phyloP scores from a whole-genome alignment of 2,329 filamentous ascomycete genomes.

The Ascocoryne sarcoides region DNA sequence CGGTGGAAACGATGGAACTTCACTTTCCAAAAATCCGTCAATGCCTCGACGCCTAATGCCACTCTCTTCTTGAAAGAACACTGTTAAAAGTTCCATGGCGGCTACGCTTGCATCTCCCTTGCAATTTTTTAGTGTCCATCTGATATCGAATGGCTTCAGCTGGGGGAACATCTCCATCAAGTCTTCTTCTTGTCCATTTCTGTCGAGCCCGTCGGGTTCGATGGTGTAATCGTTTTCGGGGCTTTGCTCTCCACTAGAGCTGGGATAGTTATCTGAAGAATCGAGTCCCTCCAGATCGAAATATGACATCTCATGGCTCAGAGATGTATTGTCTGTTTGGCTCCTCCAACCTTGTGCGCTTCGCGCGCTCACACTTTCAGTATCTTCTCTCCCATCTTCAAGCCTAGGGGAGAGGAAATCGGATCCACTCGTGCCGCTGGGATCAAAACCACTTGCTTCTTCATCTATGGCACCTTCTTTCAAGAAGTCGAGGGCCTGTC shows the following conservation, averaged over 20 bases:
- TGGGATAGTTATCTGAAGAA: slow-evolving; percentile 26
- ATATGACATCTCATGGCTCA: slow-evolving; percentile 18
- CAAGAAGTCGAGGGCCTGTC: slow-evolving; percentile 53
- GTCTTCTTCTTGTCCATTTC: slow-evolving; percentile 52
- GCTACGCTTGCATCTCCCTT: slow-evolving; percentile 58
- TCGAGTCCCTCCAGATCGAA: slow-evolving; percentile 21
- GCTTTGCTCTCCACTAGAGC: slow-evolving; percentile 34
- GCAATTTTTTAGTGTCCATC: slow-evolving; percentile 57
- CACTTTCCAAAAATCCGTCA: slow-evolving; percentile 66
- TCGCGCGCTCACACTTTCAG: slow-evolving; percentile 17
- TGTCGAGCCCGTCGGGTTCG: slow-evolving; percentile 36
- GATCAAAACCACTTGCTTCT: slow-evolving; percentile 69
- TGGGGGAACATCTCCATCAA: slow-evolving; percentile 65
- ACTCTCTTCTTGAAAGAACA: slow-evolving; percentile 65
- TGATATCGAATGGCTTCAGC: slow-evolving; percentile 56
- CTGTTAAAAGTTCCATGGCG: slow-evolving; percentile 73
- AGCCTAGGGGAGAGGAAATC: slow-evolving; percentile 9
- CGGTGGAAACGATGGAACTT: slow-evolving; percentile 25
- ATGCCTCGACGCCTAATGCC: slow-evolving; percentile 60
- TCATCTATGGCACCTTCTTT: slow-evolving; percentile 55
- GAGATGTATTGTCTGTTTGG: slow-evolving; percentile 24
- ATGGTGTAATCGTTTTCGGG: slow-evolving; percentile 10
- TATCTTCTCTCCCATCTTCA: slow-evolving; percentile 3
- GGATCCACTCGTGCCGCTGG: slow-evolving; percentile 56
- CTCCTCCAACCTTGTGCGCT: slow-evolving; percentile 21